Percentiles rank a stretch among this genome's conserved stretches.
phyloP scores from a whole-genome alignment of 1,284 basidiomycete genomes.

The Ganoderma sinense region DNA sequence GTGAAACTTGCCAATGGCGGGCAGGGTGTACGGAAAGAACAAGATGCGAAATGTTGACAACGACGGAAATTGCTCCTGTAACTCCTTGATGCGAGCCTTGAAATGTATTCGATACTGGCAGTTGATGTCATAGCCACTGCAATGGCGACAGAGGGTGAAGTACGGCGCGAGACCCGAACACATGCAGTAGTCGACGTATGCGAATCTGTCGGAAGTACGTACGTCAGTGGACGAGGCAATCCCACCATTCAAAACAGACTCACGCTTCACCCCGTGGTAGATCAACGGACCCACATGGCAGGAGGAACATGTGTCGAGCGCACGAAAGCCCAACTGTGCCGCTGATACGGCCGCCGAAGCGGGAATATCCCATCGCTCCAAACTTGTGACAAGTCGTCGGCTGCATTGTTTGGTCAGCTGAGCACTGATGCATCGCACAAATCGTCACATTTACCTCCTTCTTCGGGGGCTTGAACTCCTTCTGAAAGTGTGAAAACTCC shows the following conservation, averaged over 20 bases:
- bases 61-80: background rate
- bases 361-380: conserved; percentile 6
- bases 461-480: background rate
- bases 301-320: background rate
- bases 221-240: background rate
- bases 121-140: conserved; percentile 16
- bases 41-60: background rate
- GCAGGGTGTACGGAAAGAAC: background rate
- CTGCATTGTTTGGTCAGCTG: background rate
- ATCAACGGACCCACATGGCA: background rate
- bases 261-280: background rate
- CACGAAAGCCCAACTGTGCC: conserved; percentile 1
- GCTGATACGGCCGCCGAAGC: background rate
- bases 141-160: background rate
- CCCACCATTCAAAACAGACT: background rate
- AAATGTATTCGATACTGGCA: conserved; percentile 17
- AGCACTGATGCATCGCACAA: background rate
- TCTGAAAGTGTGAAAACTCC: background rate
- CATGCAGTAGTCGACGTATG: background rate
- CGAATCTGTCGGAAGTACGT: background rate
- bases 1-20: too few species aligned
- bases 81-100: background rate
- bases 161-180: background rate
- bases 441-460: background rate
- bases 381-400: conserved; percentile 11